These are phyloP conservation scores for Sporothrix curviconia DNA, from an alignment of 2,329 filamentous ascomycete genomes.

Conservation along the genomic window DNA sequence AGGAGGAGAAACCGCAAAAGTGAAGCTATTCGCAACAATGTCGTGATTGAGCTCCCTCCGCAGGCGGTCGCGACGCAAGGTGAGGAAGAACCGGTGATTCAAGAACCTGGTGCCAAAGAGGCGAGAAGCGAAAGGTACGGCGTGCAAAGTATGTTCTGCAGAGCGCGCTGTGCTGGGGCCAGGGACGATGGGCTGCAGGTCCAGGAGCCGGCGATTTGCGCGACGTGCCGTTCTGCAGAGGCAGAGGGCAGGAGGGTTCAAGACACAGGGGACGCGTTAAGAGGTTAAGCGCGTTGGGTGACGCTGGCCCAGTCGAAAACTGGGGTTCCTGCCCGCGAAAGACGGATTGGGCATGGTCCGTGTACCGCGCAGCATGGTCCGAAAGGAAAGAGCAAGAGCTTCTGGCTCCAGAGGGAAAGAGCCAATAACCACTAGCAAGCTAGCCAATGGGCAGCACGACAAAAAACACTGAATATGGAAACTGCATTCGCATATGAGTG, in stretches of 20 bases:
- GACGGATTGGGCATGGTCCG: slow-evolving; percentile 9
- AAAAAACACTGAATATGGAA: slow-evolving; percentile 5
- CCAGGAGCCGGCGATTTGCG: slow-evolving; percentile 1
- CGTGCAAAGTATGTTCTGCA: background rate
- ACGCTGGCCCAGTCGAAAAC: slow-evolving; percentile 1
- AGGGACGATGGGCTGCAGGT: background rate
- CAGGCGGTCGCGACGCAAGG: slow-evolving; percentile 1
- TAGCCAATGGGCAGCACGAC: background rate
- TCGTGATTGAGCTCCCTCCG: too few relatives aligned
- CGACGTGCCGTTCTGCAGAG: slow-evolving; percentile 4
- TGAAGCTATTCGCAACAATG: background rate
- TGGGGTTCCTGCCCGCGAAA: background rate
- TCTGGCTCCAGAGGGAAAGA: background rate
- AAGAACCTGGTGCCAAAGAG: too few relatives aligned
- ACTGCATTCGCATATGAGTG: background rate
- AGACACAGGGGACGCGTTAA: slow-evolving; percentile 16
- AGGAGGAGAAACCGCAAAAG: background rate
- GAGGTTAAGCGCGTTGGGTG: slow-evolving; percentile 17
- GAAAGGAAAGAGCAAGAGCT: slow-evolving; percentile 4
- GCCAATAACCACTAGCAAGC: too few relatives aligned
- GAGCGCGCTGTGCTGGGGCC: background rate
- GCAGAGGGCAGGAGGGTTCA: background rate
- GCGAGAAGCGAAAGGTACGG: background rate
- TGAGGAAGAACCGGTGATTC: too few relatives aligned
- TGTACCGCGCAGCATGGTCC: background rate